phyloP scores from a whole-genome alignment of 768 basidiomycete genomes.

The Psilocybe sp. region DNA sequence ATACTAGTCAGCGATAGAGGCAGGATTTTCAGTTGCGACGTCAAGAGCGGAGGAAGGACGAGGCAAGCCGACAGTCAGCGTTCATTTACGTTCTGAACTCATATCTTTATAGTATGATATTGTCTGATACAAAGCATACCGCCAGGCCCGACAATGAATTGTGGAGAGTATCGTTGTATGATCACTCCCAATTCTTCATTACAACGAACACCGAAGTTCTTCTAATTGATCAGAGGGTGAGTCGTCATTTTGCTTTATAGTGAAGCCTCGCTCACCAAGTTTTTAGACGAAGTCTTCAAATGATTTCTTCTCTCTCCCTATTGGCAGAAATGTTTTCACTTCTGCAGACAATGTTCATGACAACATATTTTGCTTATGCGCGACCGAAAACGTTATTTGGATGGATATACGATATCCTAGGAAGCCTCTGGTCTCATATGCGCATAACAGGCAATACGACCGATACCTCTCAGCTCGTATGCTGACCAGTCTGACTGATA shows the following conservation, averaged over 20 bases:
- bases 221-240: constrained; percentile 58
- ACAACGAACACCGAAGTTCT: constrained; percentile 40
- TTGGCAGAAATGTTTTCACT: constrained; percentile 43
- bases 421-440: constrained; percentile 58
- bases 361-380: constrained; percentile 49
- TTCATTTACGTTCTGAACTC: background rate
- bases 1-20: constrained; percentile 51
- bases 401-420: constrained; percentile 59
- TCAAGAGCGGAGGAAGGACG: constrained; percentile 31
- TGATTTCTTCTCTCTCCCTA: constrained; percentile 25
- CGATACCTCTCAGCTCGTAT: constrained; percentile 49
- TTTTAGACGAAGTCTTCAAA: constrained; percentile 12
- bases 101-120: no score
- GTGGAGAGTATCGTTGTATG: constrained; percentile 28
- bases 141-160: constrained; percentile 25
- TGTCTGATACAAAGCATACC: no score
- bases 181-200: constrained; percentile 37
- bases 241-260: constrained; percentile 9
- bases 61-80: constrained; percentile 33
- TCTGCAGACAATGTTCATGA: constrained; percentile 45
- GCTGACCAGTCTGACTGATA: no score
- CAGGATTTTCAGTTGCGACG: constrained; percentile 42
- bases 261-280: background rate
- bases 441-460: constrained; percentile 61
- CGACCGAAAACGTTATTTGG: constrained; percentile 68